These are phyloP conservation scores for Penicillium lividum DNA, from an alignment of 495 filamentous ascomycete genomes.

Conservation along the genomic window DNA sequence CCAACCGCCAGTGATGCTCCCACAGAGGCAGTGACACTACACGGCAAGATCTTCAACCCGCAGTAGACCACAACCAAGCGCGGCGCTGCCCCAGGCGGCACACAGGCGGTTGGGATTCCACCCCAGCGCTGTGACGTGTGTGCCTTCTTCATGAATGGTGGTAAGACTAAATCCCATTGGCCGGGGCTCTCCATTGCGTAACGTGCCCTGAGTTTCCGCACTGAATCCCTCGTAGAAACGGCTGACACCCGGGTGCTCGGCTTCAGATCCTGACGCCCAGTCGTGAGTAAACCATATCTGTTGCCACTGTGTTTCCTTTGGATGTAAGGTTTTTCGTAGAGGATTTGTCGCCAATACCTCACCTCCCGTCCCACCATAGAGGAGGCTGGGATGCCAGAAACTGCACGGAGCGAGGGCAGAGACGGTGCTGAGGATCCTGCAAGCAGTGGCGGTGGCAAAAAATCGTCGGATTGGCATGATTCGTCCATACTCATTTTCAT, in stretches of 20 bases:
- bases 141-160: constrained; percentile 61
- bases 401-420: constrained; percentile 46
- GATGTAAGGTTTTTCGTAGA: constrained; percentile 51
- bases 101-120: constrained; percentile 67
- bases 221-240: constrained; percentile 63
- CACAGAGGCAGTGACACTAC: constrained; percentile 22
- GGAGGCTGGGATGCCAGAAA: constrained; percentile 52
- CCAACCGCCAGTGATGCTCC: constrained; percentile 10
- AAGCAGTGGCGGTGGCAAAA: constrained; percentile 49
- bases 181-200: constrained; percentile 37
- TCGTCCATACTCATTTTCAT: constrained; percentile 59
- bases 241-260: constrained; percentile 41
- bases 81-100: constrained; percentile 67
- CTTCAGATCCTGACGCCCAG: constrained; percentile 44
- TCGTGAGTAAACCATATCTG: constrained; percentile 65
- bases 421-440: constrained; percentile 35
- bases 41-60: constrained; percentile 68
- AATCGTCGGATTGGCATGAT: constrained; percentile 56
- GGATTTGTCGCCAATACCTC: constrained; percentile 58
- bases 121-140: constrained; percentile 54
- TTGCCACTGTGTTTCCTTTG: constrained; percentile 56
- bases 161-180: constrained; percentile 37
- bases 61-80: constrained; percentile 61
- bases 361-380: constrained; percentile 60
- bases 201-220: constrained; percentile 42